Evolutionary conservation across 2,329 filamentous ascomycete species (phyloP).

Genomic region (Chaetoscypha palmicola): DNA sequence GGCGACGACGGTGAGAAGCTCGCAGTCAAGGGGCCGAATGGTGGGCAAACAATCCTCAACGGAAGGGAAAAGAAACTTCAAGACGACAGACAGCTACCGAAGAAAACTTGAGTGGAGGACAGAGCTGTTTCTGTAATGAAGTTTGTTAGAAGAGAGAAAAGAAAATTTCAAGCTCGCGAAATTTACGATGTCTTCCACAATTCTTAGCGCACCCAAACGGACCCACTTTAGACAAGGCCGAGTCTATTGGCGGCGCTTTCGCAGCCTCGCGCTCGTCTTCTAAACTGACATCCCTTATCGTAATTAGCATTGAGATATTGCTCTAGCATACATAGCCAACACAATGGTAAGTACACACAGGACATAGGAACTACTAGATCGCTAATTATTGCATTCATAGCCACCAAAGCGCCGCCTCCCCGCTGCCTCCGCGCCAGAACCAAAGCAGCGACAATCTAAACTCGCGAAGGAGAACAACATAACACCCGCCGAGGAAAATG

Average conservation of each 20-base stretch:
- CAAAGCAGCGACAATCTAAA: constrained; percentile 64
- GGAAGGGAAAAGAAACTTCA: too few species aligned
- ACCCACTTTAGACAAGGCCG: constrained; percentile 7
- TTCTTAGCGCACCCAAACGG: constrained; percentile 1
- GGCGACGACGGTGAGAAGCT: too few species aligned
- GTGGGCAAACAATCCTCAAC: too few species aligned
- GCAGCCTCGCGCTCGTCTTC: constrained; percentile 8
- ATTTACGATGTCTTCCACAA: not conserved
- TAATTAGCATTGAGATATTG: too few species aligned
- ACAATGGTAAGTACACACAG: not conserved
- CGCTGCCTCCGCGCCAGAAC: constrained; percentile 18
- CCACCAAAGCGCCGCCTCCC: constrained; percentile 28
- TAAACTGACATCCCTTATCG: not conserved
- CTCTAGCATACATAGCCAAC: not conserved
- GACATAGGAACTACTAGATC: not conserved
- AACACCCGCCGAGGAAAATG: constrained; percentile 72
- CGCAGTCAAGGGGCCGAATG: too few species aligned
- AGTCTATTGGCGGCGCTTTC: too few species aligned
- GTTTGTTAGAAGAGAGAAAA: constrained; percentile 3
- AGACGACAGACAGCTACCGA: too few species aligned
- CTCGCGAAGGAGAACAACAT: constrained; percentile 90
- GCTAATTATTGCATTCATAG: constrained; percentile 8
- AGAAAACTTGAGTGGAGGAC: too few species aligned
- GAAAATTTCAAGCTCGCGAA: constrained; percentile 3
- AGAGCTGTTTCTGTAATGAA: too few species aligned